Evolutionary conservation across 2,329 filamentous ascomycete genomes (phyloP), one percentile per base, ranked within the genome.

Genomic region (Celoporthe dispersa): DNA sequence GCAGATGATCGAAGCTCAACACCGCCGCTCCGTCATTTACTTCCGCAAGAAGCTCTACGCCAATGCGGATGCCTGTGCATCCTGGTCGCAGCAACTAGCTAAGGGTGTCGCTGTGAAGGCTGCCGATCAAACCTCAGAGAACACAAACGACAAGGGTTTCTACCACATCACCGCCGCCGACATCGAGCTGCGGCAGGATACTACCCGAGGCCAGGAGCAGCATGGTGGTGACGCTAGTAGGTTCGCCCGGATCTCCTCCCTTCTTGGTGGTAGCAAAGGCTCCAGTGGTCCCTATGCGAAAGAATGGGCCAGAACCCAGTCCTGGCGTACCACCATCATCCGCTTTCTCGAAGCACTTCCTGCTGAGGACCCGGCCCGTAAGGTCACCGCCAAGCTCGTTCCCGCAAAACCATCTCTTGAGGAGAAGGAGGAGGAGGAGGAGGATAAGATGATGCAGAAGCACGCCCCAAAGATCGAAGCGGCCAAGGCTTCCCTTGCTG

Each of bases 1-100:
- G 73, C 86, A 92, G 39, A 93, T 98, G 79, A 85, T 90, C 61
- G 88, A 93, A n/a, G 91, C 93, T 1, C 93, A 98, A 76, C 88
- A 96, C 76, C 89, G 94, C 74, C 89, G 95, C 51, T 92, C 89
- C 6, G 88, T 97, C 16, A 87, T 91, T 14, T 84, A 95, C 35
- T 92, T 89, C 79, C 88, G 90, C 64, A 83, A 94, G 55, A 88
- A 87, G 44, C 86, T 88, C 67, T 93, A 90, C 75, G 94, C 91
- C 3, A 91, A 98, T 80, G 91, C 94, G 0, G 87, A 90, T 70
- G 87, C 89, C 74, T 88, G 94, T 73, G 88, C 94, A 28, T 83
- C 84, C 25, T 90, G 88, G 84, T 81, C 84, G 41, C 82, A 84
- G 78, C 76, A 79, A 48, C 77, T 85, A 4, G 68, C 78, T 6